Conservation (phyloP, 495 filamentous ascomycete genomes). For the Polyplosphaeria fusca region DNA sequence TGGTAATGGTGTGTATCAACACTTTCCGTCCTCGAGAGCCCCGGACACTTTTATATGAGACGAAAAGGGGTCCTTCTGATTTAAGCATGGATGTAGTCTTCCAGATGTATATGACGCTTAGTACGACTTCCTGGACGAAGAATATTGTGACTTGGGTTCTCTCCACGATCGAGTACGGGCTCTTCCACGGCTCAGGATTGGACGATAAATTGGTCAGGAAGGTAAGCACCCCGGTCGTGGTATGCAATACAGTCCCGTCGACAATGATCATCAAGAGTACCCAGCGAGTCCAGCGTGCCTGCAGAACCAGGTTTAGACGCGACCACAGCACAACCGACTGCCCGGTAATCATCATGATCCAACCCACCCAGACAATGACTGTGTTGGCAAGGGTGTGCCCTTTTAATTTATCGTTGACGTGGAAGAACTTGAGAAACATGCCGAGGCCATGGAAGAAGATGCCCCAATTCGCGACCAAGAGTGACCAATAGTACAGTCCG, state of each 20-base stretch:
- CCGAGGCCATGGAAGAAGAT: slow-evolving; percentile 7
- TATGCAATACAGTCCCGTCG: slow-evolving; percentile 7
- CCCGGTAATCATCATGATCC: slow-evolving; percentile 11
- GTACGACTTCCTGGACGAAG: slow-evolving; percentile 21
- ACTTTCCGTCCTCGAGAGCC: slow-evolving; percentile 1
- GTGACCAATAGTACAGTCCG: not conserved
- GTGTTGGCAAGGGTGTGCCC: not conserved
- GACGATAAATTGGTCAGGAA: not conserved
- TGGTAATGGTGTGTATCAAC: slow-evolving; percentile 21
- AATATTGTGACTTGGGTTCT: slow-evolving; percentile 19
- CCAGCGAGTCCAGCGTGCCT: not conserved
- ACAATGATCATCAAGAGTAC: slow-evolving; percentile 22
- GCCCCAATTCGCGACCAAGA: slow-evolving; percentile 1
- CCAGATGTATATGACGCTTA: slow-evolving; percentile 20
- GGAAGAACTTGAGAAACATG: slow-evolving; percentile 20
- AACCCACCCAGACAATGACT: not conserved
- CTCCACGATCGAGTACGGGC: slow-evolving; percentile 10
- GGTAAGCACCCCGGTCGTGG: not conserved
- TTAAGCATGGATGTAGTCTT: slow-evolving; percentile 4
- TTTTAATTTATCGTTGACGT: not conserved
- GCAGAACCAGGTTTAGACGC: slow-evolving; percentile 21
- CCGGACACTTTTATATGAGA: not conserved
- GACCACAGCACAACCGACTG: slow-evolving; percentile 25
- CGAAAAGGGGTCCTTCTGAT: not conserved
- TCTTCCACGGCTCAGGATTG: not conserved